Evolutionary conservation across 75 land plant species (phyloP).

Genomic region (Pinus taeda): DNA sequence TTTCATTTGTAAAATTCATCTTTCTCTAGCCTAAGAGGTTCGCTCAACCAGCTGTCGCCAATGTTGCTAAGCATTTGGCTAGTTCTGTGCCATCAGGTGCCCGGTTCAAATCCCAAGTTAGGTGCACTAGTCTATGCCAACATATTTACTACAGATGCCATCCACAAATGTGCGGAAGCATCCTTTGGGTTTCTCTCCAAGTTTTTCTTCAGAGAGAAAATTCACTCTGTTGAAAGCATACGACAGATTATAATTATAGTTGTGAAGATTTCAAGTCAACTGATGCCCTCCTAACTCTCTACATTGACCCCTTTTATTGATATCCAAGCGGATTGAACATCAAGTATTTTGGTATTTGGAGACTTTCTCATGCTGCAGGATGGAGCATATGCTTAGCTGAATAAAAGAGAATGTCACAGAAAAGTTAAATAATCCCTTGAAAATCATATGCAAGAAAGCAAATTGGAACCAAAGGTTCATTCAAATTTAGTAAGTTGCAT

Average conservation of each 20-base stretch:
- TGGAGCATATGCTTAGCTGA: not conserved
- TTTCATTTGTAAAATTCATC: not conserved
- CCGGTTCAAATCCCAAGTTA: too few relatives aligned
- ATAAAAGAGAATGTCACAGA: not conserved
- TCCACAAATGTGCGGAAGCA: too few relatives aligned
- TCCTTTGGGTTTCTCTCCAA: too few relatives aligned
- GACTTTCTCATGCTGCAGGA: not conserved
- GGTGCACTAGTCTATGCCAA: too few relatives aligned
- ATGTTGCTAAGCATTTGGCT: too few relatives aligned
- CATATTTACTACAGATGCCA: too few relatives aligned
- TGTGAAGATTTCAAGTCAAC: not conserved
- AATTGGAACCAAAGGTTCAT: not conserved
- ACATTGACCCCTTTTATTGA: not conserved
- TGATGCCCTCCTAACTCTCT: not conserved
- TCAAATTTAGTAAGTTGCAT: not conserved
- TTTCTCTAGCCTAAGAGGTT: too few relatives aligned
- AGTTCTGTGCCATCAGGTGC: too few relatives aligned
- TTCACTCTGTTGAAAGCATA: not conserved
- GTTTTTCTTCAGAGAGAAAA: too few relatives aligned
- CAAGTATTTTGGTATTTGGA: not conserved
- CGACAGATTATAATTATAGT: not conserved
- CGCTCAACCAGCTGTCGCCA: too few relatives aligned
- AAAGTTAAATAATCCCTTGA: not conserved
- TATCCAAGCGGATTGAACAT: not conserved
- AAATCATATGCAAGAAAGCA: not conserved